Percentiles rank a stretch among this genome's conserved stretches.
These are phyloP conservation scores for Penicillium silybi DNA, from an alignment of 495 filamentous ascomycete genomes.

Conservation along the genomic window DNA sequence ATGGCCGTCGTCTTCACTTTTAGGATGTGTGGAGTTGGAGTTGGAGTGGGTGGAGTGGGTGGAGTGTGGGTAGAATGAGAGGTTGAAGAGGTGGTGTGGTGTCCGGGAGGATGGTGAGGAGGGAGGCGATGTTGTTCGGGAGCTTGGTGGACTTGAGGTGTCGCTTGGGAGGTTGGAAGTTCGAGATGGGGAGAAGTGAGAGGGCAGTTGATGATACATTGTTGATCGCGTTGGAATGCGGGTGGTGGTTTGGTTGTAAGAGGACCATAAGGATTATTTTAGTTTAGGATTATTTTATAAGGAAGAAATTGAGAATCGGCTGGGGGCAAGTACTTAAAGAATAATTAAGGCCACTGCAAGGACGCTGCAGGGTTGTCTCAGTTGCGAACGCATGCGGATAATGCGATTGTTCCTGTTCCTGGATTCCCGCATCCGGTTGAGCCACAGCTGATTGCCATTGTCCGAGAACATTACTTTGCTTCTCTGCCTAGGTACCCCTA, in stretches of 20 bases:
- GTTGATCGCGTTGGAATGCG: slow-evolving; percentile 4
- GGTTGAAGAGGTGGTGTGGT: slow-evolving; percentile 25
- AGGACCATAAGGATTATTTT: neutral
- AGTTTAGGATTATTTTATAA: neutral
- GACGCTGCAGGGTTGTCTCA: slow-evolving; percentile 19
- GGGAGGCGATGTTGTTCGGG: slow-evolving; percentile 21
- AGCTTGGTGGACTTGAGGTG: slow-evolving; percentile 17
- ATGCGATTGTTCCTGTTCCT: slow-evolving; percentile 16
- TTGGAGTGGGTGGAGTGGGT: too few relatives aligned
- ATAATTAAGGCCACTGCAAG: slow-evolving; percentile 20
- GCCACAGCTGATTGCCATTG: too few relatives aligned
- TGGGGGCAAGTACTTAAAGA: neutral
- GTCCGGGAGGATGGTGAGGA: slow-evolving; percentile 16
- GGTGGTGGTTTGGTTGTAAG: neutral
- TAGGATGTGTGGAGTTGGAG: slow-evolving; percentile 9
- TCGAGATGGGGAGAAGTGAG: slow-evolving; percentile 17
- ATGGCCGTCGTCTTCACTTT: slow-evolving; percentile 4
- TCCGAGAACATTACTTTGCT: neutral
- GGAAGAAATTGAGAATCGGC: neutral
- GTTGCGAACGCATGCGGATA: slow-evolving; percentile 17
- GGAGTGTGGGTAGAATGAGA: slow-evolving; percentile 24
- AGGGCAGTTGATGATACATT: slow-evolving; percentile 16
- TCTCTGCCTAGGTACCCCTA: too few relatives aligned
- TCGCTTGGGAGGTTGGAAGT: slow-evolving; percentile 11
- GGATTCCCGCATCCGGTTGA: slow-evolving; percentile 11